These are phyloP conservation scores for Tulasnella calospora DNA, from an alignment of 768 basidiomycete species.

Conservation along the genomic window DNA sequence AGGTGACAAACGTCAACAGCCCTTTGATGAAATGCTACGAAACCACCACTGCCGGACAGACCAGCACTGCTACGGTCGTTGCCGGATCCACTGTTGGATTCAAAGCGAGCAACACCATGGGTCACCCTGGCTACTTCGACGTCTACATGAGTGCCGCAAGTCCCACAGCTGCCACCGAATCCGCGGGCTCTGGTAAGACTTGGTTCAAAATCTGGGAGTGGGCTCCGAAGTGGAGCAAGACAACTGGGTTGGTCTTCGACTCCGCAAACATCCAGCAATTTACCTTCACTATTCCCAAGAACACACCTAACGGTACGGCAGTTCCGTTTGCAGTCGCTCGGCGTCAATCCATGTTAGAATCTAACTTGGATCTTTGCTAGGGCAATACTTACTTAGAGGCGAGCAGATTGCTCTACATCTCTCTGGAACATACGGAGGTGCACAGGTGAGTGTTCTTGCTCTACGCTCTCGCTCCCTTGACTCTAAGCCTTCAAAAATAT, in stretches of 20 bases:
- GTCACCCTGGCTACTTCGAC: slow-evolving; percentile 31
- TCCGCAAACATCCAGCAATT: slow-evolving; percentile 37
- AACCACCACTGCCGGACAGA: neutral
- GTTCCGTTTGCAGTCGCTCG: no score
- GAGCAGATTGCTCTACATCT: slow-evolving; percentile 48
- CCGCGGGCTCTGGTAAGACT: slow-evolving; percentile 44
- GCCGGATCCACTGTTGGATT: slow-evolving; percentile 24
- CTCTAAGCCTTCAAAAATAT: neutral
- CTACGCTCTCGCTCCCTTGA: no score
- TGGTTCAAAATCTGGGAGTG: slow-evolving; percentile 43
- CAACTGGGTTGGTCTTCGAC: slow-evolving; percentile 38
- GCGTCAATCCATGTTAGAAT: slow-evolving; percentile 26
- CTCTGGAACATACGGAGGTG: slow-evolving; percentile 41
- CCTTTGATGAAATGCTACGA: slow-evolving; percentile 14
- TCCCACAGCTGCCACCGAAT: slow-evolving; percentile 40
- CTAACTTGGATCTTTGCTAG: neutral
- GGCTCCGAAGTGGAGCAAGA: slow-evolving; percentile 5
- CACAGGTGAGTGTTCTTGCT: slow-evolving; percentile 30
- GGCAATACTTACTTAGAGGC: slow-evolving; percentile 41
- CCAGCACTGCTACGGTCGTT: slow-evolving; percentile 22
- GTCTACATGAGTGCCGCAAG: slow-evolving; percentile 45
- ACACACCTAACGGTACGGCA: slow-evolving; percentile 46
- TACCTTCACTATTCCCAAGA: slow-evolving; percentile 43
- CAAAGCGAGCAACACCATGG: slow-evolving; percentile 19
- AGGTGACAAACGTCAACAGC: slow-evolving; percentile 17